phyloP scores from a whole-genome alignment of 139 green algal species.

The Chlorella ohadii region DNA sequence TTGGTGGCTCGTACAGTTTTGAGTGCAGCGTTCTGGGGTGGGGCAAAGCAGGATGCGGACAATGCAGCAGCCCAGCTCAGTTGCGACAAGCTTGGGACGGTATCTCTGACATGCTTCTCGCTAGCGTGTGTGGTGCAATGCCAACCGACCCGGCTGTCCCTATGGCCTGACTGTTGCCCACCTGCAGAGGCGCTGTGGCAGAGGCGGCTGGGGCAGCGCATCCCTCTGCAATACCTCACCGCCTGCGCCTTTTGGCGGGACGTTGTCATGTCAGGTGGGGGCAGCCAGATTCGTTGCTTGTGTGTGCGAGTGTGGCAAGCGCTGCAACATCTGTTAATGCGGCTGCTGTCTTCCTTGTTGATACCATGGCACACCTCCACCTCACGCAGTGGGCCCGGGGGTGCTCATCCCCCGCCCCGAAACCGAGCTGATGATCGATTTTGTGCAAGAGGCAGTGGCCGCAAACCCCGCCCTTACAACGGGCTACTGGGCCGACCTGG shows the following conservation, averaged over 20 bases:
- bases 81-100: no score
- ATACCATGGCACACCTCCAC: neutral
- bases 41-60: no score
- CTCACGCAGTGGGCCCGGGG: constrained; percentile 61
- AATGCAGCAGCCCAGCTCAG: no score
- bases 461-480: constrained; percentile 34
- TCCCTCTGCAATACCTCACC: constrained; percentile 93
- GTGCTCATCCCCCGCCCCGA: constrained; percentile 94
- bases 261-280: constrained; percentile 53
- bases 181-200: constrained; percentile 46
- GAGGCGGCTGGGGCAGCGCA: constrained; percentile 64
- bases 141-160: no score
- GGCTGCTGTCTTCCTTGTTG: neutral
- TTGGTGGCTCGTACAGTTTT: no score
- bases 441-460: constrained; percentile 58
- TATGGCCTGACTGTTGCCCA: no score
- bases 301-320: no score
- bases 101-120: no score
- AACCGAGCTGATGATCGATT: constrained; percentile 88
- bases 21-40: no score
- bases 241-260: constrained; percentile 85
- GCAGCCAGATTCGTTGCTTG: no score
- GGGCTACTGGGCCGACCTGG: constrained; percentile 86
- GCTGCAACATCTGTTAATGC: no score
- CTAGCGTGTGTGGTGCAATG: no score